Base-by-base conservation (phyloP, 164 flowering plant species). In the Vitis amurensis region DNA sequence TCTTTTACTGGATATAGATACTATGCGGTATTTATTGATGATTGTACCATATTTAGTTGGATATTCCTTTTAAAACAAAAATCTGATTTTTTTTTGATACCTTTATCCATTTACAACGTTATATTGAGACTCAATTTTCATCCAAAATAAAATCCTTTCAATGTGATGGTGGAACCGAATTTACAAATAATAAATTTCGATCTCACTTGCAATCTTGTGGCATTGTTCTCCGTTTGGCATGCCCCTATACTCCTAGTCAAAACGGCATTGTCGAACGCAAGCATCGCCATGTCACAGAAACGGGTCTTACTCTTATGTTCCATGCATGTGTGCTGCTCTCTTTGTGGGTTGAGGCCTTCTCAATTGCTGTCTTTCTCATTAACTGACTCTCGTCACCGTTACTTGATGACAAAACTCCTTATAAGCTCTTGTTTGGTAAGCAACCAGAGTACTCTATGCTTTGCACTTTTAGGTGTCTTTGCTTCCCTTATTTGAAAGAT, bases 241-340 rank as follows among this genome's bases (percentile, higher is more conserved):
- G 65, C n/a, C 65, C 65, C 0, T 31, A 37, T 4, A 62, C 65
- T 12, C 51, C 65, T 31, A 7, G 4, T 12, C 65, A 62, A 30
- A 62, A 62, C n/a, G 8, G 3, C n/a, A 62, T 9, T 10, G 51
- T 0, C 3, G 65, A 23, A 23, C 27, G 0, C 27, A 23, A 23
- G 2, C 27, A 23, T 23, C 0, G 27, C 27, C 27, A 23, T 23
- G 27, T 23, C 7, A 37, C 50, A 3, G 65, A 62, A 62, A 31
- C 11, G 9, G 65, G 65, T 17, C 65, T 62, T 62, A 16, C 65
- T 6, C 14, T 62, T 4, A 8, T 62, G 49, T 62, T 62, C 15
- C 51, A 62, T 44, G 11, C 65, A 8, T 3, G 0, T 31, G 50
- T 62, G 0, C 65, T 0, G 9, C 14, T 3, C 1, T 8, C 3